These are phyloP conservation scores for Nepenthes mirabilis DNA, from an alignment of 148 eudicot genomes.

Conservation along the genomic window DNA sequence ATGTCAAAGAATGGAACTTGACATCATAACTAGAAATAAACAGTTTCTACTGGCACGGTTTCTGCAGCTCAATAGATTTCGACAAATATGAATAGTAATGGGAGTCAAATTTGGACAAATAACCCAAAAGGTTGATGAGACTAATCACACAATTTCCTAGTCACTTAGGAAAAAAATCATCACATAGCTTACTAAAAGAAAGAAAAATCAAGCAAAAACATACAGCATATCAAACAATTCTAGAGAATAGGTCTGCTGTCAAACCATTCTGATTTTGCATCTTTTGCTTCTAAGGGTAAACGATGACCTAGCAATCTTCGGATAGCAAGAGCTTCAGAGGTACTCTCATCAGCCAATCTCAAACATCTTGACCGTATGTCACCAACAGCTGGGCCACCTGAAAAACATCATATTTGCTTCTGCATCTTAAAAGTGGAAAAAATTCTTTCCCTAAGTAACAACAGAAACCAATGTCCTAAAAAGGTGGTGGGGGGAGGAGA, in stretches of 20 bases:
- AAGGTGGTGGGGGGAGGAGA: too few relatives aligned
- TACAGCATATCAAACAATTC: constrained; percentile 4
- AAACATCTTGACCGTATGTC: constrained; percentile 98
- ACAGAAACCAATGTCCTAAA: not conserved
- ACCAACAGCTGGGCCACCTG: constrained; percentile 99
- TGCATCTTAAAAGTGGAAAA: not conserved
- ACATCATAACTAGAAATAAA: too few relatives aligned
- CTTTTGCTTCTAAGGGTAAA: constrained; percentile 51
- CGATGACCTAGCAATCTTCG: constrained; percentile 85
- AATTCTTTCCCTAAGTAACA: not conserved
- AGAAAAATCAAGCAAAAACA: not conserved
- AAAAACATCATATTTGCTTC: constrained; percentile 8
- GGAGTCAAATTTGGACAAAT: too few relatives aligned
- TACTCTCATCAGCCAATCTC: constrained; percentile 84
- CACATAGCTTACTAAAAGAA: not conserved
- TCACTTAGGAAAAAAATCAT: too few relatives aligned
- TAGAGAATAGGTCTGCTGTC: constrained; percentile 9
- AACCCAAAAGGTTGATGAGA: too few relatives aligned
- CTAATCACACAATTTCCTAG: too few relatives aligned
- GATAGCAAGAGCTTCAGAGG: constrained; percentile 85
- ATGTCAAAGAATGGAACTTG: too few relatives aligned
- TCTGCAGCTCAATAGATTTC: too few relatives aligned
- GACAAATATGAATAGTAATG: too few relatives aligned
- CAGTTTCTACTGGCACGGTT: too few relatives aligned
- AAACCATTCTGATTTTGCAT: constrained; percentile 88